phyloP scores from a whole-genome alignment of 2,329 filamentous ascomycete genomes.

The Botryosphaeria dothidea region DNA sequence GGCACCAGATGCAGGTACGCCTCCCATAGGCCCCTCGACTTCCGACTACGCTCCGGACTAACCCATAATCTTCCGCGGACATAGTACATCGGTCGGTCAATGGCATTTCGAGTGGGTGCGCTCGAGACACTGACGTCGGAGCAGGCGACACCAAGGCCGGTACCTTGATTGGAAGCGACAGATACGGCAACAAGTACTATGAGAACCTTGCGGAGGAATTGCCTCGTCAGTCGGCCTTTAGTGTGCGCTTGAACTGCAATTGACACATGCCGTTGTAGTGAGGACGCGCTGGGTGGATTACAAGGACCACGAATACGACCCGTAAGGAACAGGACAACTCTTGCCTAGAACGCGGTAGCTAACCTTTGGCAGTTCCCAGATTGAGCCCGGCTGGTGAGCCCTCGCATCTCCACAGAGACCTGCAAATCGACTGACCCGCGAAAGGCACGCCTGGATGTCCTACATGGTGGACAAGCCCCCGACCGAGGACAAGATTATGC shows the following conservation, averaged over 20 bases:
- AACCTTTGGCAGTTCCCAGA: slow-evolving; percentile 64
- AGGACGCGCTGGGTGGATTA: slow-evolving; percentile 98
- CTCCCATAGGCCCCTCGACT: slow-evolving; percentile 21
- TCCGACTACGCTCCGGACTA: neutral
- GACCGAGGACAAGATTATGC: slow-evolving; percentile 70
- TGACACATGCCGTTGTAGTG: slow-evolving; percentile 54
- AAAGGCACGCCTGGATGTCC: slow-evolving; percentile 89
- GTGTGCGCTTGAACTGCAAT: neutral
- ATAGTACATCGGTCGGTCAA: slow-evolving; percentile 41
- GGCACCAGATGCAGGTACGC: slow-evolving; percentile 89
- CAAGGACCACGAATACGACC: slow-evolving; percentile 80
- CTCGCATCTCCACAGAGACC: too few species aligned
- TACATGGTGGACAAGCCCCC: slow-evolving; percentile 90
- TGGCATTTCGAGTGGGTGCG: neutral
- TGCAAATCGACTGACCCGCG: neutral
- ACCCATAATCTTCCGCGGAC: slow-evolving; percentile 21
- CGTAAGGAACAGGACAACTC: slow-evolving; percentile 51
- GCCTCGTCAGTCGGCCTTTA: slow-evolving; percentile 62
- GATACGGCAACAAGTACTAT: slow-evolving; percentile 95
- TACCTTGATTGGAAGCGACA: slow-evolving; percentile 78
- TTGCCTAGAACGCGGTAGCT: slow-evolving; percentile 25
- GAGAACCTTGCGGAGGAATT: slow-evolving; percentile 91
- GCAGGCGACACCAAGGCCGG: slow-evolving; percentile 96
- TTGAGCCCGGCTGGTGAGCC: slow-evolving; percentile 82
- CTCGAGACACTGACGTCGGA: slow-evolving; percentile 29